Base-by-base conservation (phyloP, 2,329 filamentous ascomycete genomes). In the Diaporthe sp. region DNA sequence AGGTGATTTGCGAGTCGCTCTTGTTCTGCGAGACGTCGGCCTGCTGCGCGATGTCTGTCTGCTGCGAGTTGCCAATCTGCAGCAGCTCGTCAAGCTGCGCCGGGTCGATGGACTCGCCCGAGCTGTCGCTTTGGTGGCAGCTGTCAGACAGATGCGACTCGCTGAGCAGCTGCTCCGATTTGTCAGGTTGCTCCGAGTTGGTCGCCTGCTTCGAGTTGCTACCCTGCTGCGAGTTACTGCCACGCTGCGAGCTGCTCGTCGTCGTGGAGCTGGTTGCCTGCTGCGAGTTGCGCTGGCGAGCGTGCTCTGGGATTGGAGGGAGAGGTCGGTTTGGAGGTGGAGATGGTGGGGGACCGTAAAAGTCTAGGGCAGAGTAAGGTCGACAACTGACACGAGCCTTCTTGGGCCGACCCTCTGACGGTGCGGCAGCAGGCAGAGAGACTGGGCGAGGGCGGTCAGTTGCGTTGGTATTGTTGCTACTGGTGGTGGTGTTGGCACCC, bases 271-370 rank as follows among this genome's bases (percentile, higher is more conserved):
- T 57, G 53, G 13, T 58, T 5, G 55, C 31, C 28, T 51, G 49
- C 22, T 51, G 49, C 22, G n/a, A 51, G 15, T 37, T 22, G 19
- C 55, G 28, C 34, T 25, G 57, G 22, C 57, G 22, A 37, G 34
- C 58, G n/a, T 42, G 37, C 4, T 17, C 8, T 31, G 62, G 62
- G 44, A 49, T 28, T 31, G 17, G 39, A 9, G 44, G 60, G 28
- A 75, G 44, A 39, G 72, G 67, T 37, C n/a, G 17, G 17, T 37
- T 31, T 10, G 68, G 58, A 70, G 53, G 51, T 2, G 55, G 44
- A 49, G 28, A 46, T 22, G 71, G 74, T 4, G 62, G 37, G 31
- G 46, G 46, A 22, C 46, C 74, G 31, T 22, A 61, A 2, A 60
- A 37, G 57, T 28, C 57, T 39, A n/a, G 15, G 34, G 34, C 34